Evolutionary conservation across 2,329 filamentous ascomycete genomes (phyloP).

Genomic region (Septoria petroselini): DNA sequence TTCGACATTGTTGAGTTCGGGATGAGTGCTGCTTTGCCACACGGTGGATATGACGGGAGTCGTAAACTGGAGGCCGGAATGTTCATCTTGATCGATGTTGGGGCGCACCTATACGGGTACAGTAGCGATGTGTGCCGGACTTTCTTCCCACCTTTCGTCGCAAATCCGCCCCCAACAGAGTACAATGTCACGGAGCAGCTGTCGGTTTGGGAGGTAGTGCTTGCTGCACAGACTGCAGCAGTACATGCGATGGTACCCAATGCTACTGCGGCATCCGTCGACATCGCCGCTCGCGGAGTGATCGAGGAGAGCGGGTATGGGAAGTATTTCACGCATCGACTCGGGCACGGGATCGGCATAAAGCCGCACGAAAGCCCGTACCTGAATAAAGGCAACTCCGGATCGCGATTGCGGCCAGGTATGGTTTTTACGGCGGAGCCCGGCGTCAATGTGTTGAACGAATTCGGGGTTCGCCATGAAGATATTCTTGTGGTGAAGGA

Average conservation of each 20-base stretch:
- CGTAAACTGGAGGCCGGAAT: slow-evolving; percentile 54
- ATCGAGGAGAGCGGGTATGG: slow-evolving; percentile 60
- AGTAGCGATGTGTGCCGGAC: slow-evolving; percentile 63
- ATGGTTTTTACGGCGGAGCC: slow-evolving; percentile 65
- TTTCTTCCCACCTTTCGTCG: slow-evolving; percentile 49
- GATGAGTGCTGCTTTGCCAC: slow-evolving; percentile 53
- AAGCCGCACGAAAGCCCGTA: slow-evolving; percentile 66
- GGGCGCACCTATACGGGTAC: slow-evolving; percentile 60
- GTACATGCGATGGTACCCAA: slow-evolving; percentile 51
- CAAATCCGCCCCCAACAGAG: slow-evolving; percentile 30
- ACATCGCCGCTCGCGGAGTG: slow-evolving; percentile 58
- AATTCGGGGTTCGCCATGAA: slow-evolving; percentile 62
- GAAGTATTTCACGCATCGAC: slow-evolving; percentile 58
- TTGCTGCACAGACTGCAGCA: slow-evolving; percentile 60
- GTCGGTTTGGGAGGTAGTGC: slow-evolving; percentile 58
- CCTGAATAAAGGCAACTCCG: slow-evolving; percentile 59
- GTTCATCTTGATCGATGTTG: slow-evolving; percentile 63
- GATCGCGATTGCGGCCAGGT: slow-evolving; percentile 49
- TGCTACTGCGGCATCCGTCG: slow-evolving; percentile 57
- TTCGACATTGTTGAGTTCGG: slow-evolving; percentile 65
- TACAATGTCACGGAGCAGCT: slow-evolving; percentile 48
- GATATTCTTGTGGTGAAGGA: slow-evolving; percentile 59
- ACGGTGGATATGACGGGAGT: slow-evolving; percentile 51
- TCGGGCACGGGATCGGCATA: slow-evolving; percentile 64
- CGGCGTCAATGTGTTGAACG: slow-evolving; percentile 58